Percentiles rank a stretch among this genome's conserved stretches.
Evolutionary conservation across 1,284 basidiomycete genomes (phyloP).

Genomic region (Sporisorium iseilematis-ciliati): DNA sequence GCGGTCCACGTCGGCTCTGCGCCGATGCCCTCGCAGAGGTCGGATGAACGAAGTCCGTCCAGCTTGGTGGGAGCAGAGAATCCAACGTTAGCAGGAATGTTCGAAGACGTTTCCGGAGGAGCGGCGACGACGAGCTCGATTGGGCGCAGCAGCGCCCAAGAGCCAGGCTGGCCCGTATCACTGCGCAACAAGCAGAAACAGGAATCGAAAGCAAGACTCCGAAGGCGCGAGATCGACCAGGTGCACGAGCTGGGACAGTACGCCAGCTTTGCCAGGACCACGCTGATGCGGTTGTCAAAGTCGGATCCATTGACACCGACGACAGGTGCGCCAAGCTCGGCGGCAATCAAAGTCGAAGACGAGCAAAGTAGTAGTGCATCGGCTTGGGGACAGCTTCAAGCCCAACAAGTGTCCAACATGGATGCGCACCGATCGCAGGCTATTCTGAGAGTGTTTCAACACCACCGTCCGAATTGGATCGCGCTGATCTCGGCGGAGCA

Average conservation of each 20-base stretch:
- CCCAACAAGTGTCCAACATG: conserved; percentile 14
- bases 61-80: neutral
- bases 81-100: neutral
- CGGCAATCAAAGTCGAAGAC: neutral
- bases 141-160: conserved; percentile 13
- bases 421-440: conserved; percentile 18
- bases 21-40: conserved; percentile 2
- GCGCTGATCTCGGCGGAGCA: conserved; percentile 44
- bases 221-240: conserved; percentile 47
- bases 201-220: conserved; percentile 43
- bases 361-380: conserved; percentile 4
- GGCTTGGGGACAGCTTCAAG: conserved; percentile 9
- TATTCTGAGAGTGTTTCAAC: conserved; percentile 27
- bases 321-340: neutral
- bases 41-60: neutral
- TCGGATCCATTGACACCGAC: neutral
- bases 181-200: conserved; percentile 49
- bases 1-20: conserved; percentile 26
- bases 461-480: conserved; percentile 30
- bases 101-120: neutral
- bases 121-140: conserved; percentile 3
- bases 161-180: conserved; percentile 25
- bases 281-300: conserved; percentile 1
- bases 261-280: conserved; percentile 18
- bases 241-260: conserved; percentile 35